Evolutionary conservation across 2,329 filamentous ascomycete genomes (phyloP), one percentile per base, ranked within the genome.

Genomic region (Zymoseptoria pseudotritici): DNA sequence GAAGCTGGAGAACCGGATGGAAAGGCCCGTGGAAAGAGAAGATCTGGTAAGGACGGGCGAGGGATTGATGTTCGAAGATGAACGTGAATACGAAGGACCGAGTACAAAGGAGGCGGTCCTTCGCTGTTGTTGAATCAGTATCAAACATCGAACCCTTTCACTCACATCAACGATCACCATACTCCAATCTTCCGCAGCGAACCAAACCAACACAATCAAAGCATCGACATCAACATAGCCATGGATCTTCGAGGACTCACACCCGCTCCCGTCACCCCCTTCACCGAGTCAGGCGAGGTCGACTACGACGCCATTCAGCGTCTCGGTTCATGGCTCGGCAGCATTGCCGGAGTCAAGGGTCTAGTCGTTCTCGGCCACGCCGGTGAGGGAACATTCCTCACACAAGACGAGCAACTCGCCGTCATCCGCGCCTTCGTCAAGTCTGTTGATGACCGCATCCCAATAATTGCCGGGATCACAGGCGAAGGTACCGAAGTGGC

Each of bases 291-390:
- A 57, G 79, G 80, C 11, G 71, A 70, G 10, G 74, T 82, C 58
- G 80, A 82, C 70, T 82, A 79, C 67, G 74, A 76, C 9, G 79
- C 80, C 49, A 82, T 82, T 61, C 79, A 82, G 57, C 77, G 80
- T 17, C 76, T 82, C 11, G 80, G 80, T 17, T 79, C 77, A 4
- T 82, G 80, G 80, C 79, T 82, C 31, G 79, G 79, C 50, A 78
- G 78, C 67, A 80, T 81, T 53, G 65, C 73, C 5, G 80, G 79
- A 20, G 78, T 82, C 62, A 82, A 80, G 61, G 79, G 80, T 29
- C 75, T 82, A 2, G 80, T 82, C 0, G 80, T 82, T 9, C 75
- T 82, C 13, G 80, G 80, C n/a, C 80, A 82, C 60, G 80, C 80
- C 26, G 80, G 80, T 36, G 80, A 82, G 64, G 80, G 80, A 29